phyloP scores from a whole-genome alignment of 352 stramenopile species.

The Globisporangium canariense region DNA sequence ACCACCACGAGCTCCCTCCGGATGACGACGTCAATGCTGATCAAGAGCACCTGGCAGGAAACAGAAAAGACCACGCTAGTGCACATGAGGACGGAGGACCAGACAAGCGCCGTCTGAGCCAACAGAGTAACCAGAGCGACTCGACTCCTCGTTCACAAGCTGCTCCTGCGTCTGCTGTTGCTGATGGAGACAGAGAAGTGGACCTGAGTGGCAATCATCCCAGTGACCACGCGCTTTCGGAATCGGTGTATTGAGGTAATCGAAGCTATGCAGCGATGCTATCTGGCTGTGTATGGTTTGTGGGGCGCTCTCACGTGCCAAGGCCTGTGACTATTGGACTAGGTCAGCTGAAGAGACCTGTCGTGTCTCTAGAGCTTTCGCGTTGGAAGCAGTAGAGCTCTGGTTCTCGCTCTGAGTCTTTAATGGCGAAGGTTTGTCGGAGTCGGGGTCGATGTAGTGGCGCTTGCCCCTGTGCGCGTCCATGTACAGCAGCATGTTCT shows the following conservation, averaged over 20 bases:
- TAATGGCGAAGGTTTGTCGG: neutral
- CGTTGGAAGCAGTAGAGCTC: neutral
- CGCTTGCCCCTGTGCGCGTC: conserved; percentile 62
- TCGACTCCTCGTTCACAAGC: neutral
- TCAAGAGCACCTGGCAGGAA: neutral
- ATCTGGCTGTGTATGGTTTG: too few relatives aligned
- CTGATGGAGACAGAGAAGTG: neutral
- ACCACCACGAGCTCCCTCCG: neutral
- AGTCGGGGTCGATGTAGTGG: conserved; percentile 26
- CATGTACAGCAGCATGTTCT: conserved; percentile 76
- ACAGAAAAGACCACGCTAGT: neutral
- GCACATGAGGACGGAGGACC: too few relatives aligned
- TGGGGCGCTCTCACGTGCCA: too few relatives aligned
- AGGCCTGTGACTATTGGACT: neutral
- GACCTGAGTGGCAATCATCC: neutral
- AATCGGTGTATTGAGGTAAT: conserved; percentile 14
- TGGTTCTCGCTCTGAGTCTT: neutral
- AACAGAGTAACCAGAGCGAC: neutral
- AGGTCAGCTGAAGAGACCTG: neutral
- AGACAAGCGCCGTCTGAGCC: neutral
- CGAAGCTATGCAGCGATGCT: neutral
- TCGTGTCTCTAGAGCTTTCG: neutral
- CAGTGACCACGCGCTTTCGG: conserved; percentile 13
- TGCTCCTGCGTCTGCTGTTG: neutral
- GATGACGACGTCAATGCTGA: neutral